Conservation (phyloP, 805 yeast species). For the Pichia phayaonensis region DNA sequence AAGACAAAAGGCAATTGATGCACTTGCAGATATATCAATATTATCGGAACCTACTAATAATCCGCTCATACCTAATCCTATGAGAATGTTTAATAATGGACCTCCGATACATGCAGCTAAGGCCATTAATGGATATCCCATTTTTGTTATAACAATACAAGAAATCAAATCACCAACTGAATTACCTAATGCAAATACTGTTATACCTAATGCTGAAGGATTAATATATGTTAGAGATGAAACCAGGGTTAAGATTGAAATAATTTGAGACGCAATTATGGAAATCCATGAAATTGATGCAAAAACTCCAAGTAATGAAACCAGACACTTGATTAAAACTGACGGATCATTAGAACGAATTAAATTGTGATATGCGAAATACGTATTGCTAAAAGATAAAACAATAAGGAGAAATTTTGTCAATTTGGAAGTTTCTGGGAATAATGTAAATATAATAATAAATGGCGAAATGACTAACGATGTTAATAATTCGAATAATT, state of each 20-base stretch:
- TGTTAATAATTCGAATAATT: constrained; percentile 14
- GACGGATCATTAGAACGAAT: constrained; percentile 16
- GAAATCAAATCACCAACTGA: constrained; percentile 87
- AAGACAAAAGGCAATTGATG: constrained; percentile 36
- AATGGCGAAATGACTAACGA: constrained; percentile 18
- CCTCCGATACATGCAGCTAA: constrained; percentile 95
- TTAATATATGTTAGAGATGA: constrained; percentile 55
- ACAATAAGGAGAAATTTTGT: background rate
- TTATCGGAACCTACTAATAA: constrained; percentile 32
- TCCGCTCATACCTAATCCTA: constrained; percentile 79
- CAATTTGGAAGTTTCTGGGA: constrained; percentile 6
- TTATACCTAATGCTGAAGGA: constrained; percentile 77
- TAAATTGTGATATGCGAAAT: constrained; percentile 17
- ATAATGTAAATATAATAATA: constrained; percentile 16
- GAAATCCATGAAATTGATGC: constrained; percentile 65
- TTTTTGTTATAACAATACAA: constrained; percentile 66
- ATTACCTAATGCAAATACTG: constrained; percentile 87
- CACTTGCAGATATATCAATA: constrained; percentile 26
- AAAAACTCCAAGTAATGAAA: constrained; percentile 53
- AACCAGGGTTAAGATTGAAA: constrained; percentile 52
- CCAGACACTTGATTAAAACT: constrained; percentile 15
- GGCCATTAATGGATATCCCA: constrained; percentile 86
- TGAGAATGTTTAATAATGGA: constrained; percentile 67
- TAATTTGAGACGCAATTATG: constrained; percentile 60
- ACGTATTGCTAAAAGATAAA: constrained; percentile 10